These are phyloP conservation scores for Plantago ovata DNA, from an alignment of 257 asterid genomes.

Conservation along the genomic window DNA sequence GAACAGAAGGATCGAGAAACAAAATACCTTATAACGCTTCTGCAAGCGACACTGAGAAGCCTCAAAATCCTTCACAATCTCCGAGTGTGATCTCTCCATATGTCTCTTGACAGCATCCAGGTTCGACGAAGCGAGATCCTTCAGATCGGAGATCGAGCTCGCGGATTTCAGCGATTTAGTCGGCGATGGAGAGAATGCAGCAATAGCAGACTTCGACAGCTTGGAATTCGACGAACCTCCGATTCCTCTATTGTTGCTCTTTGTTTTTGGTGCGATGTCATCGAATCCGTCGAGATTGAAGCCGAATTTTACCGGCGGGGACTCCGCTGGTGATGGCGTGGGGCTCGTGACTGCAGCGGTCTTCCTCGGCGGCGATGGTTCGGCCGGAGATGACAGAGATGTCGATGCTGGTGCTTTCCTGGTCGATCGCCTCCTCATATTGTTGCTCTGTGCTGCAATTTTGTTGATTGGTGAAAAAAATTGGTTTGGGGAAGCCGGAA, in stretches of 20 bases:
- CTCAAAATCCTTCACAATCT: slow-evolving; percentile 68
- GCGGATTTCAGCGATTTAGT: slow-evolving; percentile 33
- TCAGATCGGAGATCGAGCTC: slow-evolving; percentile 64
- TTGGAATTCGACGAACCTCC: slow-evolving; percentile 23
- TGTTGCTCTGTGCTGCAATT: slow-evolving; percentile 12
- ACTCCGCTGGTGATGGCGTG: slow-evolving; percentile 38
- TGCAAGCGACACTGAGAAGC: slow-evolving; percentile 70
- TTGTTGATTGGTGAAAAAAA: not conserved
- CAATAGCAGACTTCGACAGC: slow-evolving; percentile 38
- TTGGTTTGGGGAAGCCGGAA: not conserved
- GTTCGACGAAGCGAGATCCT: slow-evolving; percentile 45
- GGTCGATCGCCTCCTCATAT: slow-evolving; percentile 48
- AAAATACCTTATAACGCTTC: slow-evolving; percentile 70
- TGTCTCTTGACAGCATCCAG: slow-evolving; percentile 55
- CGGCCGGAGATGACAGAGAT: slow-evolving; percentile 30
- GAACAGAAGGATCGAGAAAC: not conserved
- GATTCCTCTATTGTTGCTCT: slow-evolving; percentile 23
- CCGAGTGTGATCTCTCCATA: slow-evolving; percentile 64
- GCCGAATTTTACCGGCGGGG: slow-evolving; percentile 43
- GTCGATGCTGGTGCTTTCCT: slow-evolving; percentile 42
- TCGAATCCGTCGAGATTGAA: slow-evolving; percentile 42
- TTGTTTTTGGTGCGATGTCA: slow-evolving; percentile 40
- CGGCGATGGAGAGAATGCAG: slow-evolving; percentile 33
- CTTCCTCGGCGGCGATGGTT: slow-evolving; percentile 27
- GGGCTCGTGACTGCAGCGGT: slow-evolving; percentile 28